phyloP scores from a whole-genome alignment of 2,329 filamentous ascomycete species.

The Nannizziopsis arthrosporioides region DNA sequence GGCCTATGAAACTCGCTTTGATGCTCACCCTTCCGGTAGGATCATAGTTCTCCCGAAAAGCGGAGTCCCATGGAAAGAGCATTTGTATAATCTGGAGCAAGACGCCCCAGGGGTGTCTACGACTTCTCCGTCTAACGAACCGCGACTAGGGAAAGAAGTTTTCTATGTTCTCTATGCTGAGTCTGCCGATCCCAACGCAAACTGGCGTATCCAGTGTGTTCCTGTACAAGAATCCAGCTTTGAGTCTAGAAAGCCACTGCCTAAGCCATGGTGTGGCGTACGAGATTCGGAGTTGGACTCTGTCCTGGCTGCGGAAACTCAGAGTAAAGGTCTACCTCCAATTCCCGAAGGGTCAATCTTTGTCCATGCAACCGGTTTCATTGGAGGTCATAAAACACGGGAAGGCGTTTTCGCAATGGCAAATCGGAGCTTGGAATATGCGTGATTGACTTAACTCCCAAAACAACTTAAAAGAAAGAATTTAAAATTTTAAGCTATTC shows the following conservation, averaged over 20 bases:
- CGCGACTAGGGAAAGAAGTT: slow-evolving; percentile 40
- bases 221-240: slow-evolving; percentile 76
- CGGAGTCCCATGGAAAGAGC: slow-evolving; percentile 84
- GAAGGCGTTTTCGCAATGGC: slow-evolving; percentile 84
- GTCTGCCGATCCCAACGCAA: slow-evolving; percentile 58
- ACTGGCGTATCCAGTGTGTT: slow-evolving; percentile 93
- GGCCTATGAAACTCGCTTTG: slow-evolving; percentile 57
- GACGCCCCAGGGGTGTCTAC: slow-evolving; percentile 28
- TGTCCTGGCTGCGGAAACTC: slow-evolving; percentile 31
- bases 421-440: slow-evolving; percentile 24
- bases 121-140: slow-evolving; percentile 18
- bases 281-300: slow-evolving; percentile 74
- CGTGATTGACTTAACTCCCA: background rate
- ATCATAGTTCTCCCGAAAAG: slow-evolving; percentile 72
- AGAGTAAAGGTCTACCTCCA: slow-evolving; percentile 28
- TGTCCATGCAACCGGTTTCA: slow-evolving; percentile 89
- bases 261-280: slow-evolving; percentile 83
- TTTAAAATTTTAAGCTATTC: too few relatives aligned
- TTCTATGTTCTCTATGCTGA: slow-evolving; percentile 90
- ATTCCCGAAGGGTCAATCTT: slow-evolving; percentile 59
- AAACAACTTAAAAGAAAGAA: too few relatives aligned
- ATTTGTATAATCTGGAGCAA: slow-evolving; percentile 77
- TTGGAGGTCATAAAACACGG: slow-evolving; percentile 85
- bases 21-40: slow-evolving; percentile 61
- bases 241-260: slow-evolving; percentile 79